Conservation (phyloP, 495 filamentous ascomycete species). For the Aspergillus haitiensis region DNA sequence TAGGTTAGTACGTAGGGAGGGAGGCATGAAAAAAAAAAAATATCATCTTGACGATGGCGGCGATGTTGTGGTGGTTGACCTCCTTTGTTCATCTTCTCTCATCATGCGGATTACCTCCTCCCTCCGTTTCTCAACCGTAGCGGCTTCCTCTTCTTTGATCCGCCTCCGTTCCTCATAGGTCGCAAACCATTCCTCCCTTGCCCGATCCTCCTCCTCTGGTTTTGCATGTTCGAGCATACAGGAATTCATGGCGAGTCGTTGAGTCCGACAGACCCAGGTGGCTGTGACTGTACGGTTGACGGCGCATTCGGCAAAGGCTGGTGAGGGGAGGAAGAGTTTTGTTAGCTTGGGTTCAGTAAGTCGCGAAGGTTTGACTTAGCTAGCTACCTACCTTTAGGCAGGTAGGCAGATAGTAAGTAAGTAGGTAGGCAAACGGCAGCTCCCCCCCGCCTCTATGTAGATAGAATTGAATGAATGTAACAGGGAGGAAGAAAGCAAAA, state of each 20-base stretch:
- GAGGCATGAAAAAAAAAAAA: neutral
- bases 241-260: constrained; percentile 82
- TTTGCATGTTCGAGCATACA: constrained; percentile 90
- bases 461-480: neutral
- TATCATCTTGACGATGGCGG: constrained; percentile 33
- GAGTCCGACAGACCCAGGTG: constrained; percentile 76
- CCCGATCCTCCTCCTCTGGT: constrained; percentile 79
- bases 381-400: neutral
- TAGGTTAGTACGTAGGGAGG: too few species aligned
- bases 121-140: constrained; percentile 44
- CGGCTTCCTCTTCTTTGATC: constrained; percentile 61
- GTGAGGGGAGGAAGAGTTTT: neutral
- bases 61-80: too few species aligned
- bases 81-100: constrained; percentile 52
- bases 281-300: constrained; percentile 79
- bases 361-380: constrained; percentile 1
- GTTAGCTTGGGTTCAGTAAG: constrained; percentile 11
- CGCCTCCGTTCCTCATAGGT: constrained; percentile 63
- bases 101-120: constrained; percentile 53
- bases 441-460: neutral
- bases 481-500: neutral
- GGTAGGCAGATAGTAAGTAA: too few species aligned
- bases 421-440: neutral
- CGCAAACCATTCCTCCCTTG: constrained; percentile 92
- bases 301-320: constrained; percentile 90